These are phyloP conservation scores for Alternaria gansuensis DNA, from an alignment of 2,329 filamentous ascomycete genomes.

Conservation along the genomic window DNA sequence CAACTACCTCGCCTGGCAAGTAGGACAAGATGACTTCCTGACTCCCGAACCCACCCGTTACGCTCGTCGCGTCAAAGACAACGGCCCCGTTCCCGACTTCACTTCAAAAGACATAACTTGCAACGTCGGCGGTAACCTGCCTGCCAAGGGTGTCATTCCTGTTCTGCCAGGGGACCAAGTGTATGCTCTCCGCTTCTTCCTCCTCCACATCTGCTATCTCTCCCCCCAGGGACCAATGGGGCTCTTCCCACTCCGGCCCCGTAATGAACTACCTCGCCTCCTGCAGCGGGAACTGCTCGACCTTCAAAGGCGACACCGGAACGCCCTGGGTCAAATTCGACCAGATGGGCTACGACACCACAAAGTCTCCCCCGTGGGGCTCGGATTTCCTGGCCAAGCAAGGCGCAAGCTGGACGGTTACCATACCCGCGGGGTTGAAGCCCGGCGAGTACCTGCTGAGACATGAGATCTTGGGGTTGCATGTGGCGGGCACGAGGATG, in stretches of 20 bases:
- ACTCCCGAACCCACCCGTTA: constrained; percentile 30
- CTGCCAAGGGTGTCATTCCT: constrained; percentile 30
- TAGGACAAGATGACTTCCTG: constrained; percentile 26
- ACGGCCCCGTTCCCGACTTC: constrained; percentile 32
- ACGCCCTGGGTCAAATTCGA: constrained; percentile 54
- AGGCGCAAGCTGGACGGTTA: constrained; percentile 48
- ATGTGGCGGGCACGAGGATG: constrained; percentile 29
- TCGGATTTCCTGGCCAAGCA: constrained; percentile 49
- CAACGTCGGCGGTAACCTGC: constrained; percentile 38
- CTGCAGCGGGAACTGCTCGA: constrained; percentile 44
- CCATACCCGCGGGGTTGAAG: constrained; percentile 41
- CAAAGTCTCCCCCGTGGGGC: constrained; percentile 47
- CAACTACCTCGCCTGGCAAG: constrained; percentile 31
- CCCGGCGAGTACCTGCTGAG: constrained; percentile 42
- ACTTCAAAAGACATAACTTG: constrained; percentile 30
- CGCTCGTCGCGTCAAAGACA: constrained; percentile 27
- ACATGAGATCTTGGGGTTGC: constrained; percentile 33
- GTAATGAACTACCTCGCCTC: constrained; percentile 53
- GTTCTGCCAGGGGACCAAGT: constrained; percentile 36
- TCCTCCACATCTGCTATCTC: too few relatives aligned
- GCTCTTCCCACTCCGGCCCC: constrained; percentile 47
- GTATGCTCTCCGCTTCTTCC: constrained; percentile 19
- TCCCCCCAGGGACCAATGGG: constrained; percentile 44
- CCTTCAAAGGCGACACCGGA: constrained; percentile 48
- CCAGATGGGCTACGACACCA: constrained; percentile 45